These are phyloP conservation scores for Simplicillium aogashimaense DNA, from an alignment of 2,329 filamentous ascomycete genomes.

Conservation along the genomic window DNA sequence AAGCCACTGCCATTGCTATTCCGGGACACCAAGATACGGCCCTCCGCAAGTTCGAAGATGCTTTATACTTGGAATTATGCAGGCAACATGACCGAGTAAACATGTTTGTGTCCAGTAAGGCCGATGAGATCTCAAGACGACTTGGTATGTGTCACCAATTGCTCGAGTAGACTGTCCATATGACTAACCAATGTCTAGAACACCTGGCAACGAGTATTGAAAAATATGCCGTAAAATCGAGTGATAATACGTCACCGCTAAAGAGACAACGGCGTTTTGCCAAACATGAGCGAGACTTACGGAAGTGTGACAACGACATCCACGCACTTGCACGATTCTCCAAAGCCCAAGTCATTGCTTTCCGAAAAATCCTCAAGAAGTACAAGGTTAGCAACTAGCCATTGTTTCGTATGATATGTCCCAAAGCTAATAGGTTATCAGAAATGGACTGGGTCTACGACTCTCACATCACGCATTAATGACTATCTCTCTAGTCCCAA, in stretches of 20 bases:
- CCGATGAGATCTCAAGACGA: conserved; percentile 64
- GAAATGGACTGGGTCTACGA: conserved; percentile 73
- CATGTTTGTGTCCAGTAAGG: conserved; percentile 71
- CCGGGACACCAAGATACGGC: conserved; percentile 56
- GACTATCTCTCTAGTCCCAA: conserved; percentile 56
- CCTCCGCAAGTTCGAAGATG: conserved; percentile 56
- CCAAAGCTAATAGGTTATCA: conserved; percentile 18
- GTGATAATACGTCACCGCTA: conserved; percentile 21
- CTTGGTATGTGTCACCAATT: conserved; percentile 36
- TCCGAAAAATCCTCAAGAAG: conserved; percentile 78
- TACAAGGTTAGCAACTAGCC: conserved; percentile 48
- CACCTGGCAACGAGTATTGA: conserved; percentile 38
- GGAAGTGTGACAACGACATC: conserved; percentile 60
- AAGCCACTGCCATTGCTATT: conserved; percentile 61
- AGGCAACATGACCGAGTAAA: conserved; percentile 69
- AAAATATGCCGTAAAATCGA: conserved; percentile 34
- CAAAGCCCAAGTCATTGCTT: conserved; percentile 63
- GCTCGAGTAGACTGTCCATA: not conserved
- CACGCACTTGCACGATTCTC: conserved; percentile 62
- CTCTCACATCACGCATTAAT: conserved; percentile 55
- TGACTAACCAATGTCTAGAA: conserved; percentile 21
- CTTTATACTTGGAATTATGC: conserved; percentile 61
- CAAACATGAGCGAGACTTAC: conserved; percentile 41
- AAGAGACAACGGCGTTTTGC: conserved; percentile 41
- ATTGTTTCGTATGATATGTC: too few relatives aligned